Conservation (phyloP, 192 early-diverging fungal genomes). For the Coemansia brasiliensis region DNA sequence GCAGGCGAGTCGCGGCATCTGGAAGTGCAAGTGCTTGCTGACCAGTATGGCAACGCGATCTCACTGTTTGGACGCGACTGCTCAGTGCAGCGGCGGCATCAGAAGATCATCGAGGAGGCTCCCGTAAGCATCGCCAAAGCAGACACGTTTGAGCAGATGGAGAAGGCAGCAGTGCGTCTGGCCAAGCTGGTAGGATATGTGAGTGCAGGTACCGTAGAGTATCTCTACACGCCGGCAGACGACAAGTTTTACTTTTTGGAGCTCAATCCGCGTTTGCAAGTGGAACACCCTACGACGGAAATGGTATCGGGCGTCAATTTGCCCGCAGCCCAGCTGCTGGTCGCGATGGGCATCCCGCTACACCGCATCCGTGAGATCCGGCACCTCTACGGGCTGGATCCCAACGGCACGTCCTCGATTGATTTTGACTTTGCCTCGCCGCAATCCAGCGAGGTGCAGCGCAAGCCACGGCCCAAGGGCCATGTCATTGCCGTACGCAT, state of each 20-base stretch:
- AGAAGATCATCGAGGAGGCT: conserved; percentile 99
- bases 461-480: conserved; percentile 90
- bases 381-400: conserved; percentile 89
- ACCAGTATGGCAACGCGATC: conserved; percentile 97
- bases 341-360: conserved; percentile 99
- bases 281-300: conserved; percentile 98
- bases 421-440: conserved; percentile 90
- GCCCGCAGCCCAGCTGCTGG: conserved; percentile 95
- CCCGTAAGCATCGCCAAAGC: conserved; percentile 84
- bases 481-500: conserved; percentile 98
- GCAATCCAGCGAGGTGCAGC: conserved; percentile 76
- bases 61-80: conserved; percentile 98
- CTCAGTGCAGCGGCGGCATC: conserved; percentile 96
- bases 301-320: conserved; percentile 99
- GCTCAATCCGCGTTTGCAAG: conserved; percentile 96
- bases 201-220: conserved; percentile 96
- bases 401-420: conserved; percentile 81
- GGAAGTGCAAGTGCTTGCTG: conserved; percentile 95
- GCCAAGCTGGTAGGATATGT: conserved; percentile 94
- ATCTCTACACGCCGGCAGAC: conserved; percentile 85
- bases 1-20: conserved; percentile 93
- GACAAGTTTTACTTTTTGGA: conserved; percentile 94
- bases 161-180: conserved; percentile 93
- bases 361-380: conserved; percentile 94
- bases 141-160: conserved; percentile 85